Evolutionary conservation across 2,329 filamentous ascomycete species (phyloP), one percentile per base, ranked within the genome.

Genomic region (Monilinia fructigena): DNA sequence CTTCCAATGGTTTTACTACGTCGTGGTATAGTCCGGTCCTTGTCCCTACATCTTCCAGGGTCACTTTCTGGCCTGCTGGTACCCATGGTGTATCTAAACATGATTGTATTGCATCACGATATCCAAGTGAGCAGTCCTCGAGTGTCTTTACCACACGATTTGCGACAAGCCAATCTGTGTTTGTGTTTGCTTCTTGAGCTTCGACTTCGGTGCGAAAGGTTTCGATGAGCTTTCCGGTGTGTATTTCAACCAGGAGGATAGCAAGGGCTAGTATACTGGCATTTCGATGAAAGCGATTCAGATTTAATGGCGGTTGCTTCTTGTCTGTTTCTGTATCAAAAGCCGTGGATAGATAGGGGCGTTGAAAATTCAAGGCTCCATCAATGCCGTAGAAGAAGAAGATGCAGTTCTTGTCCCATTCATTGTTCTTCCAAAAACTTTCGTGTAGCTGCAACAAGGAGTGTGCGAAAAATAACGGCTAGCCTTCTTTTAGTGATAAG

Each of bases 401-500:
- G 23, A 60, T 60, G 42, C 48, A 42, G n/a, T 26, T 35, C 35
- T 48, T 48, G 11, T 47, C 48, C 42, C 56, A 60, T 28, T 60
- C 28, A 28, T 60, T 48, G 14, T 60, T 60, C 42, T 60, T 23
- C 56, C 56, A 60, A 28, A 35, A 60, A 48, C 20, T 60, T 26
- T 60, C 56, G 28, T 60, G 56, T 16, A 60, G 12, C 20, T 60
- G 56, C n/a, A 60, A 38, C 0, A 60, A 10, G 2, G 56, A 60
- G n/a, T 60, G 56, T 48, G 56, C 56, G 4, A 60, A 60, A 60
- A 35, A 60, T 48, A 18, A 60, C 56, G 12, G 56, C 56, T 2
- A 60, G 20, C 35, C 42, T 48, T 31, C 56, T 20, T 48, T 60
- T 60, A 11, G 28, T 60, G 2, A 60, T 31, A 2, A 60, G 42